Evolutionary conservation across 2,329 filamentous ascomycete genomes (phyloP).

Genomic region (Juglanconis juglandina): DNA sequence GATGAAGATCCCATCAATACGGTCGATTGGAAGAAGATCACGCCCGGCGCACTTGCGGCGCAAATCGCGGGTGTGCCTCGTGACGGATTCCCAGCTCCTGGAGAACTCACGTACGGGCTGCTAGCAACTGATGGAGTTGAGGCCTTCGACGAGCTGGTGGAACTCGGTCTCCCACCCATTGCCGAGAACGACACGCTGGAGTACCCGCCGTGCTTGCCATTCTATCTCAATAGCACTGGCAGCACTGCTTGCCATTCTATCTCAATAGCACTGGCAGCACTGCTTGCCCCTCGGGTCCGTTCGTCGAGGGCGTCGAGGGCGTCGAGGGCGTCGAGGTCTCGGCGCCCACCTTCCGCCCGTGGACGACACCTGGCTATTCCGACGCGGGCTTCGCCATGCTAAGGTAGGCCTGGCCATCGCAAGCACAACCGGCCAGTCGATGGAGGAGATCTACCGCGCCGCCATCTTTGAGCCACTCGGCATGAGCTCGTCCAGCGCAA

Average conservation of each 20-base stretch:
- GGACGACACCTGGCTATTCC: constrained; percentile 23
- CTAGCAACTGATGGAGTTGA: background rate
- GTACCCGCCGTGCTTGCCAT: constrained; percentile 11
- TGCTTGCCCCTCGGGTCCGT: constrained; percentile 22
- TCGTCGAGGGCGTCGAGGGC: constrained; percentile 24
- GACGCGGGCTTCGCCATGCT: constrained; percentile 26
- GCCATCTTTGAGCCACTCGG: constrained; percentile 22
- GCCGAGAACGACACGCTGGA: constrained; percentile 11
- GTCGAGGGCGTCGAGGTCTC: constrained; percentile 23
- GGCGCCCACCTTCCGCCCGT: constrained; percentile 23
- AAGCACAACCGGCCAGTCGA: constrained; percentile 18
- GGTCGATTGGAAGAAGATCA: constrained; percentile 31
- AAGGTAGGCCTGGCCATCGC: constrained; percentile 23
- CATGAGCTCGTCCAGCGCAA: constrained; percentile 20
- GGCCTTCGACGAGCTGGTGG: background rate
- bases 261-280: constrained; percentile 10
- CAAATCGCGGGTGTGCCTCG: constrained; percentile 29
- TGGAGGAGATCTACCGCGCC: constrained; percentile 20
- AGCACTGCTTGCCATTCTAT: constrained; percentile 19
- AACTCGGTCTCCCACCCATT: background rate
- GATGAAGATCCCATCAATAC: constrained; percentile 21
- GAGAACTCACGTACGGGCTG: constrained; percentile 5
- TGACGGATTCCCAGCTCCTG: constrained; percentile 21
- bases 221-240: constrained; percentile 9
- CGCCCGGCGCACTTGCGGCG: constrained; percentile 29